These are phyloP conservation scores for Cyberlindnera bimundalis DNA, from an alignment of 805 yeast genomes.

Conservation along the genomic window DNA sequence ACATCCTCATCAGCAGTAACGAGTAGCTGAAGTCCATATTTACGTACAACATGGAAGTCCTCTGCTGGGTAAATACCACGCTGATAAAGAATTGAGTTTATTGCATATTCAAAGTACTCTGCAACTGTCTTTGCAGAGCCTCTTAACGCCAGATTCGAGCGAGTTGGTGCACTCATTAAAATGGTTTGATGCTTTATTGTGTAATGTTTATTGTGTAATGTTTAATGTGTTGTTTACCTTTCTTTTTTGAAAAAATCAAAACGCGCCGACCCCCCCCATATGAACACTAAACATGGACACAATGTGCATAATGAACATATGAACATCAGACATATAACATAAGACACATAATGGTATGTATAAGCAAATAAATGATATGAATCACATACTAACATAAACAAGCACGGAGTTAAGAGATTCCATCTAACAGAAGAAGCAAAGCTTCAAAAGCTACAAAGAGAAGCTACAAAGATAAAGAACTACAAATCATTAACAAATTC, in stretches of 20 bases:
- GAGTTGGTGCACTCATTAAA: conserved; percentile 10
- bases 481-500: conserved; percentile 46
- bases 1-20: conserved; percentile 76
- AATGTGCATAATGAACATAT: too few relatives aligned
- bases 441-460: conserved; percentile 49
- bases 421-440: conserved; percentile 54
- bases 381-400: background rate
- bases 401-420: conserved; percentile 73
- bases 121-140: conserved; percentile 79
- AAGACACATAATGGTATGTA: too few relatives aligned
- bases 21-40: conserved; percentile 75
- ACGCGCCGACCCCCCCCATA: too few relatives aligned
- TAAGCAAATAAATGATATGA: too few relatives aligned
- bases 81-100: conserved; percentile 80
- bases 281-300: too few relatives aligned
- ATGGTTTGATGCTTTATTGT: background rate
- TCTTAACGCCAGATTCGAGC: conserved; percentile 46
- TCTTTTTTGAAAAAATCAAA: too few relatives aligned
- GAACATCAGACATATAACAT: too few relatives aligned
- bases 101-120: conserved; percentile 80
- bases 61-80: conserved; percentile 87
- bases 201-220: background rate
- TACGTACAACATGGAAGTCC: conserved; percentile 72
- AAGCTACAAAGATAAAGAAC: conserved; percentile 53
- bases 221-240: conserved; percentile 1